phyloP scores from a whole-genome alignment of 768 basidiomycete species.

The Russula earlei region DNA sequence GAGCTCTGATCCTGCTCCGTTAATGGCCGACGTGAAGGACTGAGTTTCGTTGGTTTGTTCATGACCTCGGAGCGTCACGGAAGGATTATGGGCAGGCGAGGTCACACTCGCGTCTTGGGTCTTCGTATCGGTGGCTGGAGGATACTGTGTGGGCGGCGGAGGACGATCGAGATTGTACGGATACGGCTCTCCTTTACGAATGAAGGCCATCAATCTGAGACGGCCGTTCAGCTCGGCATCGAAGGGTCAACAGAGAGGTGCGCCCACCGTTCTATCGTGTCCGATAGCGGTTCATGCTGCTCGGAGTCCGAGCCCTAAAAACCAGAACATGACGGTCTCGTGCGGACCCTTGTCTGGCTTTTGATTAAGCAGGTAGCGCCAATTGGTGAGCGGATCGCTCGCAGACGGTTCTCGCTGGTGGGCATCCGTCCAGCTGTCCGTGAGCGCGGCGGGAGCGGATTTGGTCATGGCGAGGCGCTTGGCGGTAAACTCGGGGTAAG shows the following conservation, averaged over 20 bases:
- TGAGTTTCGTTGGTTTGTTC: neutral
- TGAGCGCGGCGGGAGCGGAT: conserved; percentile 20
- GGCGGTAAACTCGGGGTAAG: conserved; percentile 58
- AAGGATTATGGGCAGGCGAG: neutral
- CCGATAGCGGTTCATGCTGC: conserved; percentile 59
- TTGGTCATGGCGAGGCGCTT: conserved; percentile 26
- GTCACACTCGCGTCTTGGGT: neutral
- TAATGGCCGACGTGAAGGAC: conserved; percentile 2
- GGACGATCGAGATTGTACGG: conserved; percentile 64
- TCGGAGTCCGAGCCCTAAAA: conserved; percentile 48
- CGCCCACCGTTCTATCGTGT: conserved; percentile 58
- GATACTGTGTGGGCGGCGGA: conserved; percentile 42
- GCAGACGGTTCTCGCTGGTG: conserved; percentile 17
- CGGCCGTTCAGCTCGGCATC: neutral
- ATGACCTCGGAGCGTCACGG: neutral
- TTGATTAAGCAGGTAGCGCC: conserved; percentile 33
- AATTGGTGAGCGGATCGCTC: conserved; percentile 34
- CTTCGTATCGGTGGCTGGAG: conserved; percentile 24
- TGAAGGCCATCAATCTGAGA: conserved; percentile 39
- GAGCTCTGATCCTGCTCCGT: conserved; percentile 29
- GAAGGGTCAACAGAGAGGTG: neutral
- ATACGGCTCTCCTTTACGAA: conserved; percentile 60
- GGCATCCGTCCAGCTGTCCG: conserved; percentile 21
- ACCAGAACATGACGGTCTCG: conserved; percentile 66
- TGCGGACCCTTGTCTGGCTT: conserved; percentile 46